Percentiles rank a stretch among this genome's conserved stretches.
Evolutionary conservation across 805 yeast genomes (phyloP).

Genomic region (Schwanniomyces sp.): DNA sequence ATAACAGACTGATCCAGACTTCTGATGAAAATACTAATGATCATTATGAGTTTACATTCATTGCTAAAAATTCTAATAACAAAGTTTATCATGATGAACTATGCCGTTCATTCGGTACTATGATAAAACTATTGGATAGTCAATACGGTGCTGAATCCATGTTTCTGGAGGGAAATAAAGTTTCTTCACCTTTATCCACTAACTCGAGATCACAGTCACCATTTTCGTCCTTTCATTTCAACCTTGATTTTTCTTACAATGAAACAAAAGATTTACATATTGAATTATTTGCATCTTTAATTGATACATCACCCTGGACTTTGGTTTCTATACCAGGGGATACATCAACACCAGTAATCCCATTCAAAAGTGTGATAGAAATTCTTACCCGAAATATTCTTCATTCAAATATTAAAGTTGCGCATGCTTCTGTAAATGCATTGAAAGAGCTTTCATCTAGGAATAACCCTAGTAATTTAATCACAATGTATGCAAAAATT

Average conservation of each 20-base stretch:
- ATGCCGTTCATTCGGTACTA: conserved; percentile 52
- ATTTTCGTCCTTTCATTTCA: conserved; percentile 40
- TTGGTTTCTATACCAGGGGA: conserved; percentile 30
- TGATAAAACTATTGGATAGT: conserved; percentile 61
- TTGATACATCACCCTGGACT: conserved; percentile 74
- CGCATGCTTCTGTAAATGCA: conserved; percentile 62
- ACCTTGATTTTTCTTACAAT: conserved; percentile 34
- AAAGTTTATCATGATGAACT: conserved; percentile 69
- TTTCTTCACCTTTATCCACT: conserved; percentile 9
- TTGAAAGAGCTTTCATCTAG: conserved; percentile 65
- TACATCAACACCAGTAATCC: conserved; percentile 43
- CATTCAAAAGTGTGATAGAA: conserved; percentile 69
- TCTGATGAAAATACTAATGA: conserved; percentile 1
- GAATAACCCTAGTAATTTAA: conserved; percentile 65
- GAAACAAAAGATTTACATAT: conserved; percentile 40
- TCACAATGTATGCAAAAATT: conserved; percentile 73
- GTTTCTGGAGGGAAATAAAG: conserved; percentile 16
- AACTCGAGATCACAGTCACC: conserved; percentile 35
- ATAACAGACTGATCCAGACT: neutral
- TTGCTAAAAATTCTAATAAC: conserved; percentile 46
- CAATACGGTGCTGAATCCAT: conserved; percentile 46
- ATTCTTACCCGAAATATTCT: conserved; percentile 73
- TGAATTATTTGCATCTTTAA: conserved; percentile 66
- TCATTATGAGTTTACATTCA: conserved; percentile 35
- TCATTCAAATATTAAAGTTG: conserved; percentile 62